Conservation (phyloP, 2,329 filamentous ascomycete species). For the Ceratocystis diversiconidia region DNA sequence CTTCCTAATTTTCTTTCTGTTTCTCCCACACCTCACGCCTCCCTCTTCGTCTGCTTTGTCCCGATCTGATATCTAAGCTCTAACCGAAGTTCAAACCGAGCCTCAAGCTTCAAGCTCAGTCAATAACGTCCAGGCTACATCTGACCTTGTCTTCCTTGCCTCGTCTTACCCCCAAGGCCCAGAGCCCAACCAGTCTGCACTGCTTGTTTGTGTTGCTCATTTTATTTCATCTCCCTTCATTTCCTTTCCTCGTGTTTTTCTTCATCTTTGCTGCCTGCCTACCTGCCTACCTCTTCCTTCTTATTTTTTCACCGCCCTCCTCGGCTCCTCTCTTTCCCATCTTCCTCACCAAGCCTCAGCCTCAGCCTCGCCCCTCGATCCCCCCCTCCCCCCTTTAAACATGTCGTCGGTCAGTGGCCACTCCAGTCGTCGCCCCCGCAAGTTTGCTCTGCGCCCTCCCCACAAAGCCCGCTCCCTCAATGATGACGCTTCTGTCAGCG, state of each 20-base stretch:
- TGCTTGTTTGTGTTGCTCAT: neutral
- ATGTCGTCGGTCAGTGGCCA: neutral
- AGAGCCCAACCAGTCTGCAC: too few species aligned
- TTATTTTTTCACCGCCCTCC: conserved; percentile 18
- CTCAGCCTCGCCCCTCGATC: too few species aligned
- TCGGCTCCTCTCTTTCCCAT: neutral
- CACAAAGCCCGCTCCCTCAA: conserved; percentile 30
- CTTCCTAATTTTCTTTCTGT: neutral
- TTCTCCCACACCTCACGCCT: neutral
- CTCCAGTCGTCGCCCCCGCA: conserved; percentile 31
- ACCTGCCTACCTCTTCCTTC: neutral
- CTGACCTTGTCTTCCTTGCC: neutral
- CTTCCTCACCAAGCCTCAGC: too few species aligned
- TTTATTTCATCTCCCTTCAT: too few species aligned
- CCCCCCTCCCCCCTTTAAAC: conserved; percentile 24
- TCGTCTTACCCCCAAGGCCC: neutral
- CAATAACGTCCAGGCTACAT: neutral
- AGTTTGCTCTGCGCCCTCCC: conserved; percentile 51
- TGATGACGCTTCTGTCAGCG: conserved; percentile 54
- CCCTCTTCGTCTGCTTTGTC: neutral
- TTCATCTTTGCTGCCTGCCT: neutral
- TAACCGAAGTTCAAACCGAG: too few species aligned
- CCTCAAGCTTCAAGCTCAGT: too few species aligned
- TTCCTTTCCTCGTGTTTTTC: neutral
- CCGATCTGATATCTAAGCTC: too few species aligned